phyloP scores from a whole-genome alignment of 1,284 basidiomycete genomes.

The Calocybe gambosa region DNA sequence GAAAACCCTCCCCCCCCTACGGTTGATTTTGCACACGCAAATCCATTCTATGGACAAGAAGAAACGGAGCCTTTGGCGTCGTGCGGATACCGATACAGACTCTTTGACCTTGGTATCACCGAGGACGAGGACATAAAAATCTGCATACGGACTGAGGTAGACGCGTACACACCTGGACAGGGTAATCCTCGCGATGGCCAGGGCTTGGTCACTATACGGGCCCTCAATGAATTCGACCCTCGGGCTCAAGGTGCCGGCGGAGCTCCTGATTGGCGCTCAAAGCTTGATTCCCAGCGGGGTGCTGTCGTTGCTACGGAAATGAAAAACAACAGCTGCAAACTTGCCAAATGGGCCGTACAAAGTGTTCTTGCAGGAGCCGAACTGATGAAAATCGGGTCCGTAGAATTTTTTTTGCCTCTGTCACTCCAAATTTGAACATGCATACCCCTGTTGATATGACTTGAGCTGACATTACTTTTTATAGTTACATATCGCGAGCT shows the following conservation, averaged over 20 bases:
- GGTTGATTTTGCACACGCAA: slow-evolving; percentile 76
- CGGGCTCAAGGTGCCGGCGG: slow-evolving; percentile 86
- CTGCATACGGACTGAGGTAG: slow-evolving; percentile 94
- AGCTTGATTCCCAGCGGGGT: slow-evolving; percentile 93
- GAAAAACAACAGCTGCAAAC: slow-evolving; percentile 99
- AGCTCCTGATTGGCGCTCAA: slow-evolving; percentile 95
- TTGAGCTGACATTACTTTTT: slow-evolving; percentile 12
- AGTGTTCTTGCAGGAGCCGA: slow-evolving; percentile 95
- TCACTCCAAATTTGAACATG: not conserved
- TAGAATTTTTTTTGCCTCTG: slow-evolving; percentile 11
- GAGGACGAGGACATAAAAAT: slow-evolving; percentile 91
- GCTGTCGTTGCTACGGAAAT: slow-evolving; percentile 99
- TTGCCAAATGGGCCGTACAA: slow-evolving; percentile 97
- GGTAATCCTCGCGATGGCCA: slow-evolving; percentile 69
- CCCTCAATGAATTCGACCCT: slow-evolving; percentile 97
- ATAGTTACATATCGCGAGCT: slow-evolving; percentile 86
- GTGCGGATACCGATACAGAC: slow-evolving; percentile 93
- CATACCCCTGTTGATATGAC: not conserved
- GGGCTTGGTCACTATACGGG: slow-evolving; percentile 86
- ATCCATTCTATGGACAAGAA: slow-evolving; percentile 94
- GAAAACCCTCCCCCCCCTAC: slow-evolving; percentile 61
- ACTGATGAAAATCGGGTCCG: slow-evolving; percentile 94
- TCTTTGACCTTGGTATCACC: slow-evolving; percentile 88
- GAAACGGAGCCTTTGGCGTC: slow-evolving; percentile 94
- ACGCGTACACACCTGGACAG: slow-evolving; percentile 73